Evolutionary conservation across 306 rosid genomes (phyloP).

Genomic region (Alnus rubra): DNA sequence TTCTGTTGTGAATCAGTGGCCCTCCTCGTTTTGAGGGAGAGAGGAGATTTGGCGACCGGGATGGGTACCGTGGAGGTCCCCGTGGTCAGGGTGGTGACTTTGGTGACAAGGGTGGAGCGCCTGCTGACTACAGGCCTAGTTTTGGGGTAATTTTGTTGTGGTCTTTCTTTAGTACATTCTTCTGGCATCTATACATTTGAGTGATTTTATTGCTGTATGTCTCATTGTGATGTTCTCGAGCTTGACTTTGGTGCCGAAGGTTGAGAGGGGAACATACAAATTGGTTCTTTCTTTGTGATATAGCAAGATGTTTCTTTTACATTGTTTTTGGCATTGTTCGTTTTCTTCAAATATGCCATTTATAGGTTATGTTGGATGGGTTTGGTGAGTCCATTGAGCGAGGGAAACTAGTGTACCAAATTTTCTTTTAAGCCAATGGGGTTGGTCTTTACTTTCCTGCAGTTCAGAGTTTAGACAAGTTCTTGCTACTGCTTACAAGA

Average conservation of each 20-base stretch:
- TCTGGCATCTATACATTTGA: background rate
- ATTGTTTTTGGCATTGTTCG: background rate
- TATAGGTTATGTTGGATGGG: background rate
- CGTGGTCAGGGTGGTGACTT: conserved; percentile 51
- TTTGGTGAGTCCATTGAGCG: background rate
- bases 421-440: background rate
- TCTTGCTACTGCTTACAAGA: background rate
- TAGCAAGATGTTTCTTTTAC: background rate
- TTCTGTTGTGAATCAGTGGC: conserved; percentile 31
- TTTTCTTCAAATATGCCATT: background rate
- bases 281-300: background rate
- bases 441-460: background rate
- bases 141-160: conserved; percentile 38
- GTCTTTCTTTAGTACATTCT: background rate
- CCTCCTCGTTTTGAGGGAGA: conserved; percentile 51
- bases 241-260: background rate
- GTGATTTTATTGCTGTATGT: background rate
- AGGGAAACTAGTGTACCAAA: background rate
- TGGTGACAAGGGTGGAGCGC: conserved; percentile 50
- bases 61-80: conserved; percentile 56
- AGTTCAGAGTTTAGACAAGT: background rate
- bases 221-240: background rate
- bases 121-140: conserved; percentile 52
- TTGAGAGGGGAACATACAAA: background rate
- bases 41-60: conserved; percentile 49